Conservation (phyloP, 2,329 filamentous ascomycete species). For the Dactylellina cionopaga region DNA sequence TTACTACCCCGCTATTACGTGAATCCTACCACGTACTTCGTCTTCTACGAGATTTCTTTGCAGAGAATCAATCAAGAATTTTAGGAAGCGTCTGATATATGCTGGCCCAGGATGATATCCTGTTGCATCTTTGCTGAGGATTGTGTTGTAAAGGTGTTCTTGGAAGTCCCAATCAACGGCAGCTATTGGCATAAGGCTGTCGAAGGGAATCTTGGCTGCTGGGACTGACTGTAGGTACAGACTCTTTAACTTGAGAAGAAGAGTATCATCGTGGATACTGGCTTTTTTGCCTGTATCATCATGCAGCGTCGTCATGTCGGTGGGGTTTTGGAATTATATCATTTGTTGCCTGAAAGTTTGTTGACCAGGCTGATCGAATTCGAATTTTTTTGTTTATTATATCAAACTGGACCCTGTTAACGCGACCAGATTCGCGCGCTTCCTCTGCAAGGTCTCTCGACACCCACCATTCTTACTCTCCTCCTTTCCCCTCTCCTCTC, state of each 20-base stretch:
- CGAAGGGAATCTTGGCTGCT: slow-evolving; percentile 36
- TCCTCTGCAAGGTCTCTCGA: slow-evolving; percentile 19
- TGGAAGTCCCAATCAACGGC: slow-evolving; percentile 28
- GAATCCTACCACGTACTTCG: slow-evolving; percentile 22
- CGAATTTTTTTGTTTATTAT: slow-evolving; percentile 45
- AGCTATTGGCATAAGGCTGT: slow-evolving; percentile 17
- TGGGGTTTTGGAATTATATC: background rate
- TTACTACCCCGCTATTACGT: background rate
- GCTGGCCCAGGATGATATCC: slow-evolving; percentile 15
- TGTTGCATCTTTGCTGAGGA: slow-evolving; percentile 51
- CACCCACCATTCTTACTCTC: background rate
- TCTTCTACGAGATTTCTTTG: slow-evolving; percentile 27
- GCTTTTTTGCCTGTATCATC: background rate
- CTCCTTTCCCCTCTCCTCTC: background rate
- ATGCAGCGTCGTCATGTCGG: background rate
- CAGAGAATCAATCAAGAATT: slow-evolving; percentile 22
- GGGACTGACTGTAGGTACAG: slow-evolving; percentile 45
- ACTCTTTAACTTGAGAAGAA: slow-evolving; percentile 18
- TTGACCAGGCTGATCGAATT: background rate
- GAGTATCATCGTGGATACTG: background rate
- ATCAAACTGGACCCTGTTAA: slow-evolving; percentile 17
- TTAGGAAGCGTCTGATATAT: slow-evolving; percentile 44
- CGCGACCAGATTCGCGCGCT: slow-evolving; percentile 24
- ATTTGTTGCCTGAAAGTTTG: slow-evolving; percentile 3
- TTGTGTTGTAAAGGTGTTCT: slow-evolving; percentile 43